Evolutionary conservation across 106 monocot species (phyloP).

Genomic region (Dendrobium catenatum): DNA sequence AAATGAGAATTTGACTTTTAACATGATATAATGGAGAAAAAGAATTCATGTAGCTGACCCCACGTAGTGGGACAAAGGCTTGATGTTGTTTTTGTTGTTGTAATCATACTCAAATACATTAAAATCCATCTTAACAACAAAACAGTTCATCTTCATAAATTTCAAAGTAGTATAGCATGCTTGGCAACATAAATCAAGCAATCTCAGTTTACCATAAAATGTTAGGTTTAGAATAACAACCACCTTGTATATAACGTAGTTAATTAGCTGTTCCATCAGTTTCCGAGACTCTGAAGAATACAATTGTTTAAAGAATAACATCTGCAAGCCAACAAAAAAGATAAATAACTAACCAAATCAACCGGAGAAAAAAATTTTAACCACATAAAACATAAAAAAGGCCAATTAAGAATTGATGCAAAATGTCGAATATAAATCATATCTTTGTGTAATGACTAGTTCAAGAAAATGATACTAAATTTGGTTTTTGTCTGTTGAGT

Average conservation of each 20-base stretch:
- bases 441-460: background rate
- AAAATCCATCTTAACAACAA: background rate
- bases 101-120: background rate
- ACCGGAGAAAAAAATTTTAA: background rate
- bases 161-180: background rate
- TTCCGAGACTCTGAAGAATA: constrained; percentile 72
- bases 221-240: background rate
- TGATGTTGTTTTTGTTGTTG: no score
- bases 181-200: background rate
- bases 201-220: background rate
- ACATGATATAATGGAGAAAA: no score
- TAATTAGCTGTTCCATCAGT: constrained; percentile 61
- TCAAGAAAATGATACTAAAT: background rate
- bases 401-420: background rate
- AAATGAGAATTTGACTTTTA: no score
- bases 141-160: background rate
- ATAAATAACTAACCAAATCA: background rate
- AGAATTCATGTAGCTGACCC: no score
- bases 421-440: background rate
- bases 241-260: constrained; percentile 90
- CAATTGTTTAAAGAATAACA: constrained; percentile 70
- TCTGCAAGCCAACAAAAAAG: constrained; percentile 42
- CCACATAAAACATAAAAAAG: background rate
- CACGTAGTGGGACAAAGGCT: no score
- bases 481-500: background rate